Conservation (phyloP, 768 basidiomycete genomes). For the Pilatotrama ljubarskyi region DNA sequence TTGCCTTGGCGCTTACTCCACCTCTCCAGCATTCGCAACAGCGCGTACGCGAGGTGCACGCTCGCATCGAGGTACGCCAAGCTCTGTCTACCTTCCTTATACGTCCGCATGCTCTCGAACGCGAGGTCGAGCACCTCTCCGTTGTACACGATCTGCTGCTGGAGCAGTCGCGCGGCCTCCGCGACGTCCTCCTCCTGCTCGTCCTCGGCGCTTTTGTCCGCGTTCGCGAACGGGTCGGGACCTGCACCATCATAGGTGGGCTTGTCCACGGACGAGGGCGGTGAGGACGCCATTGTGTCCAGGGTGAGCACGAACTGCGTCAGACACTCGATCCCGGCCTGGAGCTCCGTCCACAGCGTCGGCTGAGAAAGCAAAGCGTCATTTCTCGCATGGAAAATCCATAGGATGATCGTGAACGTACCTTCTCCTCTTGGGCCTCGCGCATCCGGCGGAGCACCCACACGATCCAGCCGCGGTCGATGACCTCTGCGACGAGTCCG, state of each 20-base stretch:
- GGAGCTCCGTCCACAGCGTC: conserved; percentile 90
- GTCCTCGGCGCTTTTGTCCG: conserved; percentile 5
- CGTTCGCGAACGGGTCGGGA: conserved; percentile 15
- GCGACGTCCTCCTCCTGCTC: conserved; percentile 46
- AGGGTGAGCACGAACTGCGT: conserved; percentile 90
- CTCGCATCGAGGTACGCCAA: conserved; percentile 85
- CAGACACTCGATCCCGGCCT: conserved; percentile 92
- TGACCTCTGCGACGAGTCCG: conserved; percentile 80
- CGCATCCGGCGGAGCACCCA: conserved; percentile 92
- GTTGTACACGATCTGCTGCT: conserved; percentile 92
- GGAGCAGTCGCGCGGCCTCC: conserved; percentile 79
- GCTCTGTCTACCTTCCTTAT: conserved; percentile 78
- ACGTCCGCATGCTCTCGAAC: conserved; percentile 71
- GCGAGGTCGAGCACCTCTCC: conserved; percentile 92
- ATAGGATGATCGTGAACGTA: conserved; percentile 29
- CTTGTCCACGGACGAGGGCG: conserved; percentile 28
- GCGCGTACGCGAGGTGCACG: conserved; percentile 77
- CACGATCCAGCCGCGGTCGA: conserved; percentile 82
- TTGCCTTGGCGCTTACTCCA: conserved; percentile 73
- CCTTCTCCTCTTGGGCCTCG: conserved; percentile 89
- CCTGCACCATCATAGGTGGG: conserved; percentile 17
- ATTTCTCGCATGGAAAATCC: not conserved
- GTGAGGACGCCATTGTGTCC: conserved; percentile 71
- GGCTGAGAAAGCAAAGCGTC: conserved; percentile 54
- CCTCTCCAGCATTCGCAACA: conserved; percentile 88